A percentile compares a stretch with the other conserved stretches of the same genome.
Conservation (phyloP, 306 rosid species). For the Castanea mollissima region DNA sequence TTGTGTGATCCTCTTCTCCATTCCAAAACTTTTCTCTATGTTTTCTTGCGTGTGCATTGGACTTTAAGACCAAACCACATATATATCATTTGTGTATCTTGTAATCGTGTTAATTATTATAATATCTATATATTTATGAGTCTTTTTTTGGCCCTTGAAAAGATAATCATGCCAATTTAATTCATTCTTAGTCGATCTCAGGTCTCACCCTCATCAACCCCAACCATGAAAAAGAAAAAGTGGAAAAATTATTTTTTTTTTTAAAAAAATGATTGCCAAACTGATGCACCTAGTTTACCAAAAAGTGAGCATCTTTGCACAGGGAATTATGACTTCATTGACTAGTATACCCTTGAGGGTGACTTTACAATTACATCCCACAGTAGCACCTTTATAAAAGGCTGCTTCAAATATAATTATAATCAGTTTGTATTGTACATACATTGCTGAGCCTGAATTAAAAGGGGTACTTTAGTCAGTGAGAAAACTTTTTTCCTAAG, state of each 20-base stretch:
- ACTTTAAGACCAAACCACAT: too few species aligned
- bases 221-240: not conserved
- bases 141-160: constrained; percentile 30
- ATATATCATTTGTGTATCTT: too few species aligned
- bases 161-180: constrained; percentile 47
- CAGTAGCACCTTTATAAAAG: constrained; percentile 80
- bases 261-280: constrained; percentile 24
- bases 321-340: constrained; percentile 44
- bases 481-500: not conserved
- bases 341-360: constrained; percentile 77
- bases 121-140: not conserved
- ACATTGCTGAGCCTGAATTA: constrained; percentile 5
- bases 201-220: not conserved
- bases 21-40: too few species aligned
- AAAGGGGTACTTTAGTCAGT: constrained; percentile 56
- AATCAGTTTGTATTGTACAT: constrained; percentile 27
- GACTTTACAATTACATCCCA: constrained; percentile 86
- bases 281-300: constrained; percentile 67
- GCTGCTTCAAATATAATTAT: constrained; percentile 66
- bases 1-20: too few species aligned
- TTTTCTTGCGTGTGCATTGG: too few species aligned
- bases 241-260: not conserved
- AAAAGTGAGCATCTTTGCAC: constrained; percentile 64
- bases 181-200: not conserved
- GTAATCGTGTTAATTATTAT: not conserved